A percentile compares a stretch with the other conserved stretches of the same genome.
These are phyloP conservation scores for Debaryomyces robertsiae DNA, from an alignment of 1,139 yeast genomes.

Conservation along the genomic window DNA sequence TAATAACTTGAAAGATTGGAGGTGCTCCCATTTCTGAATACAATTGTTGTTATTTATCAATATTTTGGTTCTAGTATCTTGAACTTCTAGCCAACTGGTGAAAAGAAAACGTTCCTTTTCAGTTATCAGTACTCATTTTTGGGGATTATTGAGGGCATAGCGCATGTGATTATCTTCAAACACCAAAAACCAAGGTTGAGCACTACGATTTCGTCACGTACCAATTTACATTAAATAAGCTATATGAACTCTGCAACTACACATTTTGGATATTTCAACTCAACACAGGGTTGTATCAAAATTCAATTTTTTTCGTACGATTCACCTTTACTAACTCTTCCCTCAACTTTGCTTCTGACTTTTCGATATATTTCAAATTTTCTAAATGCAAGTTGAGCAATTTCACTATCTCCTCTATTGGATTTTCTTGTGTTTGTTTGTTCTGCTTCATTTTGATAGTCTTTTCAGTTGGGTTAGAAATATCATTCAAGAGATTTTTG, in stretches of 20 bases:
- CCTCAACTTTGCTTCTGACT: conserved; percentile 67
- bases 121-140: not conserved
- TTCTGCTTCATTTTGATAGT: conserved; percentile 25
- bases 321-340: conserved; percentile 54
- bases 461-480: conserved; percentile 18
- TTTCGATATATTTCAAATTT: conserved; percentile 85
- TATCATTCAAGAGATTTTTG: conserved; percentile 45
- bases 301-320: conserved; percentile 10
- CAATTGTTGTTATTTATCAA: not conserved
- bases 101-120: not conserved
- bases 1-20: conserved; percentile 30
- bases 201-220: too few species aligned
- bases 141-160: too few species aligned
- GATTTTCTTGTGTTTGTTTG: conserved; percentile 42
- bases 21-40: conserved; percentile 18
- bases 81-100: not conserved
- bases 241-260: conserved; percentile 6
- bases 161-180: too few species aligned
- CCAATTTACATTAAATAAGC: not conserved
- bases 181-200: too few species aligned
- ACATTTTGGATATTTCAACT: not conserved
- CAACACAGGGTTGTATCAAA: not conserved
- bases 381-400: conserved; percentile 87
- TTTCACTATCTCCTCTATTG: conserved; percentile 68
- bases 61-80: not conserved